These are phyloP conservation scores for Microbotryum lychnidis-dioicae DNA, from an alignment of 1,284 basidiomycete genomes.

Conservation along the genomic window DNA sequence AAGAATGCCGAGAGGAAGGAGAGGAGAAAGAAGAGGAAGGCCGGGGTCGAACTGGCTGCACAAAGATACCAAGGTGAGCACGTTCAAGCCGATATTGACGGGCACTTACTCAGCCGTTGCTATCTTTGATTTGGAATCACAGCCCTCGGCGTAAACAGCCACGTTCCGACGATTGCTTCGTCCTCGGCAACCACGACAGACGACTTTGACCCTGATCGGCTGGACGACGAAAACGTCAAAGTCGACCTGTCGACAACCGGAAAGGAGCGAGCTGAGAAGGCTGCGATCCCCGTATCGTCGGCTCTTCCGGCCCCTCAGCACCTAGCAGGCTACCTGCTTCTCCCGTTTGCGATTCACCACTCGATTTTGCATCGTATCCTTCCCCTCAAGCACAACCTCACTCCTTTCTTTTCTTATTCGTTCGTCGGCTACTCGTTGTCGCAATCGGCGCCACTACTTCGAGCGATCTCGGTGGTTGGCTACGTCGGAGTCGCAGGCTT, in stretches of 20 bases:
- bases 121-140: conserved; percentile 5
- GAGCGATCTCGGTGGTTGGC: conserved; percentile 4
- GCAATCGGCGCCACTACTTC: conserved; percentile 9
- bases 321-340: conserved; percentile 29
- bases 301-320: conserved; percentile 18
- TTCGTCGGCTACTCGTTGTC: conserved; percentile 29
- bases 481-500: conserved; percentile 24
- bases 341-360: conserved; percentile 29
- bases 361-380: conserved; percentile 31
- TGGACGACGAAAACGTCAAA: background rate
- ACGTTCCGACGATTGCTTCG: background rate
- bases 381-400: conserved; percentile 27
- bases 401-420: conserved; percentile 33
- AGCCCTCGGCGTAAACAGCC: conserved; percentile 4
- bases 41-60: background rate
- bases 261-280: background rate
- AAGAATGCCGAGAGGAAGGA: conserved; percentile 7
- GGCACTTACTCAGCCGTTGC: background rate
- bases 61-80: background rate
- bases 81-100: background rate
- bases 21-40: conserved; percentile 11
- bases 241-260: conserved; percentile 1
- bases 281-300: background rate
- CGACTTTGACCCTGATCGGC: background rate
- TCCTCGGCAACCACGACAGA: background rate